Evolutionary conservation across 73 alveolate species (phyloP), one percentile per base, ranked within the genome.

Genomic region (Halteria grandinella): DNA sequence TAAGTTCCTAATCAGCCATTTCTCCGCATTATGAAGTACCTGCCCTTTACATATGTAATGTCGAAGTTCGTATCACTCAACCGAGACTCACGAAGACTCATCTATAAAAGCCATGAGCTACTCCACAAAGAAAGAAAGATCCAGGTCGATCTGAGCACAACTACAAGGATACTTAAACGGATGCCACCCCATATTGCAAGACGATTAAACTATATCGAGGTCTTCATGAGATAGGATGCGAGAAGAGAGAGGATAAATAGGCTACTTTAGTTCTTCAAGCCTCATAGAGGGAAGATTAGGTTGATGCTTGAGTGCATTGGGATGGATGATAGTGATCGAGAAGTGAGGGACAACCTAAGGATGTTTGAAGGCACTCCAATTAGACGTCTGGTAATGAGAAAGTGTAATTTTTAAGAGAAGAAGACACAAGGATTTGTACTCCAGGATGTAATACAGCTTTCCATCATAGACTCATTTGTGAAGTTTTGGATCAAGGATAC

Each of bases 271-370:
- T 60, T 60, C 27, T 32, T 60, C 21, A 10, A 23, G 24, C 77
- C 77, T 15, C 23, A 8, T 21, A 32, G 55, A 60, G 58, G 77
- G 45, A 36, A 58, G 8, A 60, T 60, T 51, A 60, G 77, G 23
- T n/a, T 60, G 0, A 32, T 36, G 77, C 59, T 60, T 7, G 77
- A 60, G 29, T 28, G 27, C n/a, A 32, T 36, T 39, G 77, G 58
- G 18, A 36, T 60, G 58, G 77, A 60, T 21, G 77, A 60, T 39
- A 60, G 77, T 39, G 77, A 60, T 37, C 33, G 58, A 39, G 59
- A 36, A 8, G 44, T 60, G 44, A 32, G 20, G 44, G 77, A 60
- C 17, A 47, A 25, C 3, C 20, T 60, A 1, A 60, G 44, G 58
- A 32, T n/a, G 20, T 60, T 60, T 20, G 15, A 20, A 39, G 59